Evolutionary conservation across 768 basidiomycete genomes (phyloP).

Genomic region (Leccinum truebloodii): DNA sequence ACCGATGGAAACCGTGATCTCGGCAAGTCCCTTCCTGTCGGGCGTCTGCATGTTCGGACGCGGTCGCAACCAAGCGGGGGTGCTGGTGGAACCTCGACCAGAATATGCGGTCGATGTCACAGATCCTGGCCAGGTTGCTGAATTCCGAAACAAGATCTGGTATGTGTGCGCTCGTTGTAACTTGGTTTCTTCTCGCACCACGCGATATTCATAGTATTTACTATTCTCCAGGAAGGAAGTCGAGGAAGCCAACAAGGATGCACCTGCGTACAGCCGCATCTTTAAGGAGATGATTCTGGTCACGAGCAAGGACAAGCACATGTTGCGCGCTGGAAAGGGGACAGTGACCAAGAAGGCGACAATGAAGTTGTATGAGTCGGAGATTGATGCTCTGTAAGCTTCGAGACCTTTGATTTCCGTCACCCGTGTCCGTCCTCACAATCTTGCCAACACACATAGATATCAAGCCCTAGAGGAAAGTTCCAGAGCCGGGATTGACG

Average conservation of each 20-base stretch:
- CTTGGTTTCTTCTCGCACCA: neutral
- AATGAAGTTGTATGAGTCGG: slow-evolving; percentile 39
- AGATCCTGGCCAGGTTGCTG: slow-evolving; percentile 29
- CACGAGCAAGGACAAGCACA: slow-evolving; percentile 41
- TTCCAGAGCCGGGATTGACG: slow-evolving; percentile 19
- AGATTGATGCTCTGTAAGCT: slow-evolving; percentile 48
- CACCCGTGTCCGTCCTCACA: neutral
- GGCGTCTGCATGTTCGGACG: slow-evolving; percentile 44
- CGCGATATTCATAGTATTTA: neutral
- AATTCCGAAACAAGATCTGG: slow-evolving; percentile 42
- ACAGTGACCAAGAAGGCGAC: slow-evolving; percentile 45
- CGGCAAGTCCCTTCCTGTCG: slow-evolving; percentile 21
- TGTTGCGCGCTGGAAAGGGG: slow-evolving; percentile 48
- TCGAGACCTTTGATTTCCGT: neutral
- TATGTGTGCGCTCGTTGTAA: slow-evolving; percentile 12
- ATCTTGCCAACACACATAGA: slow-evolving; percentile 14
- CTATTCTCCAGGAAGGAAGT: slow-evolving; percentile 33
- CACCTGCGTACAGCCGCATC: slow-evolving; percentile 44
- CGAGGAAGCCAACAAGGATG: slow-evolving; percentile 43
- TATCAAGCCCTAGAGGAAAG: slow-evolving; percentile 32
- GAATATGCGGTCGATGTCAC: slow-evolving; percentile 34
- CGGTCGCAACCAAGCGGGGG: slow-evolving; percentile 28
- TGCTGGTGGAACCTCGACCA: slow-evolving; percentile 35
- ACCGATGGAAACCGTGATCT: slow-evolving; percentile 36
- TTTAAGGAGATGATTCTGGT: slow-evolving; percentile 56